Conservation (phyloP, 345 rosid species). For the Salix udensis region DNA sequence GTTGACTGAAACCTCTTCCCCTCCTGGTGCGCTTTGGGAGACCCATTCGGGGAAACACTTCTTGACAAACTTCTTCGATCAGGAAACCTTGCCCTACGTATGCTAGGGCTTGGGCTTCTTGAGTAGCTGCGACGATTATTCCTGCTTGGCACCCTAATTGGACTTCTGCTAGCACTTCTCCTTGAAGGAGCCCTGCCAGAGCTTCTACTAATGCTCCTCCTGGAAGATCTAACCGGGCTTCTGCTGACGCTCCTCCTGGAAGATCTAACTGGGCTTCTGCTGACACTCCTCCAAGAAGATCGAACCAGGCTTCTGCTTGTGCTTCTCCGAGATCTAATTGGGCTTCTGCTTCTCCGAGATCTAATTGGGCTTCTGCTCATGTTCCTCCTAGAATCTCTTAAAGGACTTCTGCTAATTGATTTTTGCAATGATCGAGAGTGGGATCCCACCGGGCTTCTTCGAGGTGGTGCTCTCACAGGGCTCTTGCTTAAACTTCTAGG, state of each 20-base stretch:
- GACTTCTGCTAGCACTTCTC: conserved; percentile 65
- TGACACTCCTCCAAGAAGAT: conserved; percentile 37
- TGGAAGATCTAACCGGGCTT: conserved; percentile 28
- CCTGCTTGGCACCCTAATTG: conserved; percentile 49
- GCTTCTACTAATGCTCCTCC: conserved; percentile 41
- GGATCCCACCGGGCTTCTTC: conserved; percentile 33
- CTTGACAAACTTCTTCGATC: conserved; percentile 72
- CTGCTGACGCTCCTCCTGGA: conserved; percentile 47
- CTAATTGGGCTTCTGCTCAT: conserved; percentile 48
- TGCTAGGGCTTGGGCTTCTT: conserved; percentile 54
- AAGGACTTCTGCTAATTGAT: conserved; percentile 45
- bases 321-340: conserved; percentile 48
- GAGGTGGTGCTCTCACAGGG: conserved; percentile 12
- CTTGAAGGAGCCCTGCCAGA: conserved; percentile 45
- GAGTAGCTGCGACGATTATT: conserved; percentile 51
- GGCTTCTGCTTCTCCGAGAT: conserved; percentile 35
- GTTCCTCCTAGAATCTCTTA: conserved; percentile 31
- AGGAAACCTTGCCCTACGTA: conserved; percentile 60
- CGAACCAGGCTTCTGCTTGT: conserved; percentile 44
- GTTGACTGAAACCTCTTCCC: conserved; percentile 90
- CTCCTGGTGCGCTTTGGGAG: conserved; percentile 80
- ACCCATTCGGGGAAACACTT: conserved; percentile 74
- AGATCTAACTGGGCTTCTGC: conserved; percentile 51
- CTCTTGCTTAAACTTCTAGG: conserved; percentile 31
- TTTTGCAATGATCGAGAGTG: conserved; percentile 18